These are phyloP conservation scores for Rhodofomes roseus DNA, from an alignment of 1,284 basidiomycete species.

Conservation along the genomic window DNA sequence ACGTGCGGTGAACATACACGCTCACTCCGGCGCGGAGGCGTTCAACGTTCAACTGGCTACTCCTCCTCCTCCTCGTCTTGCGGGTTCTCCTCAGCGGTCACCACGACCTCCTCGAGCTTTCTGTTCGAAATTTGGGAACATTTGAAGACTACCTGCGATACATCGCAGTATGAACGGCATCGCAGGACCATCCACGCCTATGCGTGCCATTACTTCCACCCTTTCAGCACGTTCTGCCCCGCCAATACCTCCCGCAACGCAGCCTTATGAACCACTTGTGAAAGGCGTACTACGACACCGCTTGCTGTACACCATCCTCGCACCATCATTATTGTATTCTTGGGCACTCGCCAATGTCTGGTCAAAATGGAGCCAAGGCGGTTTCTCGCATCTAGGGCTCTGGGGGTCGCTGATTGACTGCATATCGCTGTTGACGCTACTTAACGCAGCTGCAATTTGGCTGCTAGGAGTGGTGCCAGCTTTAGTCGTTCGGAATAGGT, in stretches of 20 bases:
- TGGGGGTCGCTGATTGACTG: slow-evolving; percentile 33
- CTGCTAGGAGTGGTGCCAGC: slow-evolving; percentile 43
- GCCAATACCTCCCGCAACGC: slow-evolving; percentile 42
- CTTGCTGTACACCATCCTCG: slow-evolving; percentile 48
- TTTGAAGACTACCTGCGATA: too few relatives aligned
- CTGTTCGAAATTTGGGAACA: too few relatives aligned
- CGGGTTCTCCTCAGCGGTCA: too few relatives aligned
- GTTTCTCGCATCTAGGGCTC: slow-evolving; percentile 27
- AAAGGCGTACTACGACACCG: slow-evolving; percentile 55
- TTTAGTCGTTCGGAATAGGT: slow-evolving; percentile 49
- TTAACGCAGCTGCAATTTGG: slow-evolving; percentile 32
- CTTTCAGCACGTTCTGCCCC: slow-evolving; percentile 44
- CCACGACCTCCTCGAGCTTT: too few relatives aligned
- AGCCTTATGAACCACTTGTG: slow-evolving; percentile 56
- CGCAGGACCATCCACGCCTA: slow-evolving; percentile 17
- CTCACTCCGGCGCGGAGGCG: neutral
- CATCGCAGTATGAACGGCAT: neutral
- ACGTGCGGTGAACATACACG: neutral
- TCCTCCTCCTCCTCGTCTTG: too few relatives aligned
- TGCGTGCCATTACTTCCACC: slow-evolving; percentile 29
- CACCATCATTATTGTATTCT: slow-evolving; percentile 43
- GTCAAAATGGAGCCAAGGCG: slow-evolving; percentile 31
- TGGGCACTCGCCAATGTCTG: slow-evolving; percentile 42
- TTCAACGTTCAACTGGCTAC: too few relatives aligned
- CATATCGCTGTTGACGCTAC: slow-evolving; percentile 35